A percentile compares a stretch with the other conserved stretches of the same genome.
These are phyloP conservation scores for Venustampulla echinocandica DNA, from an alignment of 495 filamentous ascomycete species.

Conservation along the genomic window DNA sequence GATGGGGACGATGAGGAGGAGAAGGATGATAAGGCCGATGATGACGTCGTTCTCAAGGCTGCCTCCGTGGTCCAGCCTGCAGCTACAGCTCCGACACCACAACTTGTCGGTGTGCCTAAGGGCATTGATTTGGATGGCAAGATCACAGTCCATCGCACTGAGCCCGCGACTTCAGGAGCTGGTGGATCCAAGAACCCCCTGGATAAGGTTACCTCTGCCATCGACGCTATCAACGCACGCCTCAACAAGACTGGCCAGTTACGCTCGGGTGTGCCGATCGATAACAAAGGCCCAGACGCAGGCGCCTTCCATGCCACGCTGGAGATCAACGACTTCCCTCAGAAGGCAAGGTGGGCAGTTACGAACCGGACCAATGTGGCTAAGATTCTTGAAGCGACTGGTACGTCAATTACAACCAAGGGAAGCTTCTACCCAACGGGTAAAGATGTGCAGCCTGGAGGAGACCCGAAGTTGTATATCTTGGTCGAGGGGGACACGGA, in stretches of 20 bases:
- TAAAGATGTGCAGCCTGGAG: slow-evolving; percentile 64
- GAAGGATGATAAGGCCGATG: slow-evolving; percentile 59
- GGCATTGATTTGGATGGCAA: slow-evolving; percentile 56
- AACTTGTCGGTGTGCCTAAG: slow-evolving; percentile 46
- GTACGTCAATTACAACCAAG: slow-evolving; percentile 95
- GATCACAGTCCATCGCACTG: slow-evolving; percentile 72
- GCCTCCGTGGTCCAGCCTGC: slow-evolving; percentile 55
- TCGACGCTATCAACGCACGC: slow-evolving; percentile 77
- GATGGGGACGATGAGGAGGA: slow-evolving; percentile 84
- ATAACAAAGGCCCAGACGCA: slow-evolving; percentile 97
- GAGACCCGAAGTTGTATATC: slow-evolving; percentile 88
- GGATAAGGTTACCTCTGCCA: slow-evolving; percentile 76
- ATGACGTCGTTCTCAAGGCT: slow-evolving; percentile 54
- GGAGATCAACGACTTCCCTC: slow-evolving; percentile 98
- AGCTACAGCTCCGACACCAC: slow-evolving; percentile 31
- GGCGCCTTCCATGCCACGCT: slow-evolving; percentile 95
- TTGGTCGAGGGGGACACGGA: slow-evolving; percentile 97
- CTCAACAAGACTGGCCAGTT: slow-evolving; percentile 79
- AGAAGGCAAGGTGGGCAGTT: slow-evolving; percentile 97
- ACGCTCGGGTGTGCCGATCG: slow-evolving; percentile 86
- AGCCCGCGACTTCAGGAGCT: slow-evolving; percentile 39
- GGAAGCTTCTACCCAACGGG: slow-evolving; percentile 79
- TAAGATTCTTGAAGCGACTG: slow-evolving; percentile 91
- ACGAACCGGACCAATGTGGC: slow-evolving; percentile 98
- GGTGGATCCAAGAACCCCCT: slow-evolving; percentile 55